Conservation (phyloP, 805 yeast species). For the Yamadazyma philogaea region DNA sequence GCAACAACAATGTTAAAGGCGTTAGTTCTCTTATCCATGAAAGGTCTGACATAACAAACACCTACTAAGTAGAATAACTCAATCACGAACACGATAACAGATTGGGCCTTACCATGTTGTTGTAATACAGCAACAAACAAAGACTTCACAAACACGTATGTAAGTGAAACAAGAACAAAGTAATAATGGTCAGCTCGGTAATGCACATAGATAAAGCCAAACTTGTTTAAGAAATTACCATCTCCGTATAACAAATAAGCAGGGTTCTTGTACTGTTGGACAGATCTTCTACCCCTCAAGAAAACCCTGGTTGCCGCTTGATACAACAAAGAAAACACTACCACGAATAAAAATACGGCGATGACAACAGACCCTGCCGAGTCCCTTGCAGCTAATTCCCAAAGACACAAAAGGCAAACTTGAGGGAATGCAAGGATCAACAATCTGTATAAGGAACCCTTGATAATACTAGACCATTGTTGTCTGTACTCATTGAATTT, state of each 20-base stretch:
- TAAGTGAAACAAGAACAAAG: constrained; percentile 66
- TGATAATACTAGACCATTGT: constrained; percentile 80
- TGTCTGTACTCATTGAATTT: constrained; percentile 74
- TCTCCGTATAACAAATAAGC: constrained; percentile 91
- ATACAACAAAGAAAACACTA: constrained; percentile 55
- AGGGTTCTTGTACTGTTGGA: constrained; percentile 76
- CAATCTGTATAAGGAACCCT: constrained; percentile 85
- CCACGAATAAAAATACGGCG: constrained; percentile 66
- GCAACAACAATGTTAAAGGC: constrained; percentile 87
- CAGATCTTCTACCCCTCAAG: constrained; percentile 69
- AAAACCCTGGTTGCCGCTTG: constrained; percentile 78
- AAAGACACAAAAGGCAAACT: constrained; percentile 70
- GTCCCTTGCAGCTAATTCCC: constrained; percentile 85
- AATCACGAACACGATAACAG: constrained; percentile 68
- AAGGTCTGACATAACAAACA: constrained; percentile 76
- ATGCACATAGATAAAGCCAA: constrained; percentile 90
- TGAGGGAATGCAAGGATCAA: constrained; percentile 86
- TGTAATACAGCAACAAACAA: constrained; percentile 87
- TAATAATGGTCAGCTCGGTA: constrained; percentile 84
- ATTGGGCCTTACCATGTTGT: constrained; percentile 73
- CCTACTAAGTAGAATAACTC: constrained; percentile 69
- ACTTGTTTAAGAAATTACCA: constrained; percentile 71
- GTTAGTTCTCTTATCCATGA: constrained; percentile 91
- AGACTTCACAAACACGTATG: constrained; percentile 69
- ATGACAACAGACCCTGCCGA: constrained; percentile 80